Evolutionary conservation across 176 grass and related monocot species (phyloP), one percentile per base, ranked within the genome.

Genomic region (Tillandsia fasciculata): DNA sequence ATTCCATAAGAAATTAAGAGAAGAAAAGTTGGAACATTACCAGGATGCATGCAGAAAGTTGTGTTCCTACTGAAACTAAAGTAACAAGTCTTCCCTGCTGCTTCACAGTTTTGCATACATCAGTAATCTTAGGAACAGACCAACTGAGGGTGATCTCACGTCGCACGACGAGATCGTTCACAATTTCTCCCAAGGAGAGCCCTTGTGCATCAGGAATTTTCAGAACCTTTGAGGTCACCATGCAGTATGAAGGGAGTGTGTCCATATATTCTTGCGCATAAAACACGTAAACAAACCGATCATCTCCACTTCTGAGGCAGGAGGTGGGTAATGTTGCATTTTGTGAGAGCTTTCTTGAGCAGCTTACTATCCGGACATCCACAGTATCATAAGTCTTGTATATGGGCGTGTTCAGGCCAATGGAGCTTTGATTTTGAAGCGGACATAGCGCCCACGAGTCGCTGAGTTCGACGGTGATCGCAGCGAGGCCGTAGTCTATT

Each of bases 161-260:
- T 3, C n/a, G 63, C 22, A 23, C 59, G 2, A 89, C 47, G 50
- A 77, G 75, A 9, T 12, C n/a, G 15, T 77, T 64, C 17, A 49
- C 67, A 0, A 0, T 67, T 11, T 29, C 26, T 0, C 14, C 65
- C 23, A 53, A 66, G 52, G 15, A 11, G 12, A 2, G n/a, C 11
- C 12, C 0, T 0, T 0, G 4, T 1, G 26, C 64, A 7, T 26
- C 51, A 48, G 70, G 69, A 15, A 68, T 71, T 7, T 10, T 7
- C 4, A 79, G 68, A 51, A 3, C 12, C 3, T 66, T 77, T 67
- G 42, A 58, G 61, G 73, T 12, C 14, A 79, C 61, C 18, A 15
- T 49, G 69, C 85, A 91, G 11, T 23, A 75, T 5, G 17, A 65
- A 4, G 82, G 82, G 52, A 91, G 78, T 63, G 33, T 2, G 28